Conservation (phyloP, 768 basidiomycete species). For the Xerocomellus chrysenteron region DNA sequence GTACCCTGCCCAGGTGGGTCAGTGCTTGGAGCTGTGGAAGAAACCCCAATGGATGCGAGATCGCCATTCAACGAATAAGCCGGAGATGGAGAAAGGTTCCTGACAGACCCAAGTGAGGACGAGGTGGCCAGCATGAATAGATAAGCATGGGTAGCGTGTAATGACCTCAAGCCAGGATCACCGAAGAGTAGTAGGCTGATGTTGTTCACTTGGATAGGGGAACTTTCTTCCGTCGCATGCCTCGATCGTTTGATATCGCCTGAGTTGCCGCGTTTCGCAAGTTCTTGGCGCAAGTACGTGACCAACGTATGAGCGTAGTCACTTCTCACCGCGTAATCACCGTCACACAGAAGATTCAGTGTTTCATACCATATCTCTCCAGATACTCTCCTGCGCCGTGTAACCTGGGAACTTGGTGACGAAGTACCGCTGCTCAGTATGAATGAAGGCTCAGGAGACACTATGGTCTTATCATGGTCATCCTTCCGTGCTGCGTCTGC, state of each 20-base stretch:
- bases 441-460: slow-evolving; percentile 24
- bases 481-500: slow-evolving; percentile 45
- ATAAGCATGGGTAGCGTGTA: slow-evolving; percentile 80
- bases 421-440: slow-evolving; percentile 29
- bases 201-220: slow-evolving; percentile 43
- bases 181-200: slow-evolving; percentile 52
- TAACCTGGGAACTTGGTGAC: slow-evolving; percentile 33
- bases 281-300: slow-evolving; percentile 75
- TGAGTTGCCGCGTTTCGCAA: slow-evolving; percentile 53
- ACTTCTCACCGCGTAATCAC: slow-evolving; percentile 70
- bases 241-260: slow-evolving; percentile 48
- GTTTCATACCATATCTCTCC: slow-evolving; percentile 93
- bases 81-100: slow-evolving; percentile 42
- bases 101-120: slow-evolving; percentile 52
- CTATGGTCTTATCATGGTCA: slow-evolving; percentile 11
- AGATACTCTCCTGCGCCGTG: slow-evolving; percentile 66
- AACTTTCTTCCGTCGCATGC: slow-evolving; percentile 48
- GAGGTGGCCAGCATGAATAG: slow-evolving; percentile 77
- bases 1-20: slow-evolving; percentile 24
- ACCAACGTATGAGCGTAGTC: slow-evolving; percentile 76
- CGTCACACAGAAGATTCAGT: slow-evolving; percentile 78
- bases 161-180: slow-evolving; percentile 65
- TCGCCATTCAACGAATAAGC: slow-evolving; percentile 37
- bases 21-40: slow-evolving; percentile 34
- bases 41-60: slow-evolving; percentile 26